Evolutionary conservation across 2,329 filamentous ascomycete genomes (phyloP), one percentile per base, ranked within the genome.

Genomic region (Macrophomina phaseolina): DNA sequence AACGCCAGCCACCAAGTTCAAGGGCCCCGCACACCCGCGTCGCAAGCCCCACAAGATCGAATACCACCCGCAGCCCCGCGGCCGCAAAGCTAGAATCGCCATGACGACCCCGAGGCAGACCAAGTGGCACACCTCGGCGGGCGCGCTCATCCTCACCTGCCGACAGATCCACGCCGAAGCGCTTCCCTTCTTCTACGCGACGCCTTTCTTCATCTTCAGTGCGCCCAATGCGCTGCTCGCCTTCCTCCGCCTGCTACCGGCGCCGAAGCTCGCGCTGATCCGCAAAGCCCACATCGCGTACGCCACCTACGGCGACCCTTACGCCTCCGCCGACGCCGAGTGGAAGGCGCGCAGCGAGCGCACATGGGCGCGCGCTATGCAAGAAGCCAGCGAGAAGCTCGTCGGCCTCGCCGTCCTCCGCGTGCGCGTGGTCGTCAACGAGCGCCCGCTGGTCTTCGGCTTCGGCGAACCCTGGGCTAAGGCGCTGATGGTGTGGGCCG

Each of bases 231-330:
- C 74, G 3, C 71, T 78, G 30, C 49, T 3, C 1, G 69, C 69
- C 48, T 78, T 78, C 65, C 68, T 78, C n/a, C 42, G 30, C 3
- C 45, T 67, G 11, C 65, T 75, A 2, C 70, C 74, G 2, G 60
- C 60, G 3, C 14, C 52, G 4, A 71, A 69, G 23, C 69, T 76
- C 18, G 49, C 66, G 4, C 49, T 65, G 32, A 68, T 79, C 40
- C 73, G 70, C 4, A 76, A 71, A 32, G 48, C 78, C 4, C 67
- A 77, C 18, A 65, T 79, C 8, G 69, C 76, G 53, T 77, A 78
- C 67, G 42, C 60, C 9, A 73, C 71, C 0, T 78, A 78, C 60
- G 73, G 74, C 32, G 36, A 64, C 34, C 74, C 75, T 7, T 6
- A 4, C 2, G 4, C 9, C 6, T 16, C 38, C 23, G 9, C n/a